A percentile compares a stretch with the other conserved stretches of the same genome.
Conservation (phyloP, 1,284 basidiomycete genomes). For the Cryptococcus sp. region DNA sequence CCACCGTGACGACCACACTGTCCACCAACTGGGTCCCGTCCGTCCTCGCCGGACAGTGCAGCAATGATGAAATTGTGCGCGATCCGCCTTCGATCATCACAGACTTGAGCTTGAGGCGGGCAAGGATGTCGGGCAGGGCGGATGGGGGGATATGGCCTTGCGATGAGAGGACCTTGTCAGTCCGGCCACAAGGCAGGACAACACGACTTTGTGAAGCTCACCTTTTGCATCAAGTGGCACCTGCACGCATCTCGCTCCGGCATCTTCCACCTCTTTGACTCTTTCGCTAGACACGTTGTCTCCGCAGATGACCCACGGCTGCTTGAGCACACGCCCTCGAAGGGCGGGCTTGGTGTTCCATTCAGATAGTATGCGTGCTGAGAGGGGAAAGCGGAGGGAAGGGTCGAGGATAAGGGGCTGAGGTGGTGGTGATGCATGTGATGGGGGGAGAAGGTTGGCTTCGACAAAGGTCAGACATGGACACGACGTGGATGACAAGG, state of each 20-base stretch:
- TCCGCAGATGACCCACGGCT: slow-evolving; percentile 70
- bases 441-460: slow-evolving; percentile 38
- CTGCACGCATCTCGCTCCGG: slow-evolving; percentile 43
- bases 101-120: slow-evolving; percentile 59
- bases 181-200: background rate
- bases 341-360: slow-evolving; percentile 21
- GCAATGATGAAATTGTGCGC: slow-evolving; percentile 72
- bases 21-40: slow-evolving; percentile 58
- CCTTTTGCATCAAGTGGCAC: slow-evolving; percentile 50
- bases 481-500: background rate
- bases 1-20: slow-evolving; percentile 72
- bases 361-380: slow-evolving; percentile 65
- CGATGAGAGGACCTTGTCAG: background rate
- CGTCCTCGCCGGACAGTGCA: slow-evolving; percentile 47
- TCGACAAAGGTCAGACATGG: background rate
- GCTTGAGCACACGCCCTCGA: slow-evolving; percentile 56
- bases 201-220: slow-evolving; percentile 47
- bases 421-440: slow-evolving; percentile 56
- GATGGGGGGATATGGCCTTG: slow-evolving; percentile 56
- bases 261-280: slow-evolving; percentile 35
- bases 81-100: slow-evolving; percentile 97
- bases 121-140: slow-evolving; percentile 57
- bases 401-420: slow-evolving; percentile 83
- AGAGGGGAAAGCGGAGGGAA: slow-evolving; percentile 61
- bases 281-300: slow-evolving; percentile 29